These are phyloP conservation scores for Triticum monococcum DNA, from an alignment of 176 grass and related monocot species.

Conservation along the genomic window DNA sequence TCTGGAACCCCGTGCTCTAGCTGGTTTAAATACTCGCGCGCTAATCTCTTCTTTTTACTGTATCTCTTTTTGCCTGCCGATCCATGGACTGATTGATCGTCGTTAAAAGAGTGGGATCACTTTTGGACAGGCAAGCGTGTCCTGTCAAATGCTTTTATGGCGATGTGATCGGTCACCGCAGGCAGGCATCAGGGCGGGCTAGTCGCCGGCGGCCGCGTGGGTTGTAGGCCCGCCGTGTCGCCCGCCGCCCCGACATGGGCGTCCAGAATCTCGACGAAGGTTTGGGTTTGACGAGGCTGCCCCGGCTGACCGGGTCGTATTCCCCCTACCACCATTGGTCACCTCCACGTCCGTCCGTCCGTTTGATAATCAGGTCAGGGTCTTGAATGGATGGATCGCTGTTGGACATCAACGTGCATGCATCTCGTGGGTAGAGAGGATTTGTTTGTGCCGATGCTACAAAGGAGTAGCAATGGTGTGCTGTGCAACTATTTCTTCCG, in stretches of 20 bases:
- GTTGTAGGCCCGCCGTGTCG: neutral
- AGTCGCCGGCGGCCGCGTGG: conserved; percentile 2
- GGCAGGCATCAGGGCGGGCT: neutral
- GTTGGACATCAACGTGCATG: neutral
- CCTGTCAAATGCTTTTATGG: neutral
- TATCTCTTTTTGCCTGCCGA: neutral
- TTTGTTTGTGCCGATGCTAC: no score
- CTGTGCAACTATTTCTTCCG: no score
- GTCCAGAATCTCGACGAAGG: neutral
- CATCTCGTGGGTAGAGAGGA: no score
- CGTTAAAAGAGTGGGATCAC: neutral
- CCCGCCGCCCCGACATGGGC: neutral
- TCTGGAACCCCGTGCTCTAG: neutral
- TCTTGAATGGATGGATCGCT: neutral
- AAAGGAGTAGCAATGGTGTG: no score
- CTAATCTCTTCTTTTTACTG: neutral
- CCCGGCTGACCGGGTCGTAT: neutral
- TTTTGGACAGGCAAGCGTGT: neutral
- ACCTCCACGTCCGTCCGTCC: neutral
- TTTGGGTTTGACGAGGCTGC: neutral
- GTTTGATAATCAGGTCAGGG: no score
- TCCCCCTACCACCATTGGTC: neutral
- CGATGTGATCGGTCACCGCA: neutral
- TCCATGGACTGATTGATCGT: neutral
- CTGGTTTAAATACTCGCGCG: neutral